These are phyloP conservation scores for Toxicodendron radicans DNA, from an alignment of 345 rosid species.

Conservation along the genomic window DNA sequence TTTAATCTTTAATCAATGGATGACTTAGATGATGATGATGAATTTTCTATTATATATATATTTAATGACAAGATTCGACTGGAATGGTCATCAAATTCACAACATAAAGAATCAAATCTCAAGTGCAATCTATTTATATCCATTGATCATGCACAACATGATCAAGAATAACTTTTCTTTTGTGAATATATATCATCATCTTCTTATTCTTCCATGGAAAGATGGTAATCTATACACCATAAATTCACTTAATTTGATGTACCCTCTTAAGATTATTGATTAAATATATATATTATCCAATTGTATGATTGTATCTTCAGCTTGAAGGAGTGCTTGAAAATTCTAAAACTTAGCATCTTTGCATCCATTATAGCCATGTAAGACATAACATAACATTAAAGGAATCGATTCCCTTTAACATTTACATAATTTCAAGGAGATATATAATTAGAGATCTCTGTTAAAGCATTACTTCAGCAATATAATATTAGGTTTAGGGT, in stretches of 20 bases:
- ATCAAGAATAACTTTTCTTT: neutral
- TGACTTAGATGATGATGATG: neutral
- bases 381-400: neutral
- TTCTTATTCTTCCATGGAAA: too few species aligned
- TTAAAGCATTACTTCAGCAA: too few species aligned
- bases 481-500: too few species aligned
- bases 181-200: too few species aligned
- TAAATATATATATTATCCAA: neutral
- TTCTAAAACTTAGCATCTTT: conserved; percentile 15
- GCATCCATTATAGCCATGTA: conserved; percentile 3
- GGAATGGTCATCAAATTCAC: conserved; percentile 3
- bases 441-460: too few species aligned
- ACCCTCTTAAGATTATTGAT: too few species aligned
- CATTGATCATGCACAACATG: neutral
- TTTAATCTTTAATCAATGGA: neutral
- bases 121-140: neutral
- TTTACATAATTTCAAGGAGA: too few species aligned
- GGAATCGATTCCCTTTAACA: conserved; percentile 16
- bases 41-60: too few species aligned
- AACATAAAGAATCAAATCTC: neutral
- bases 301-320: conserved; percentile 10
- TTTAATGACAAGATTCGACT: too few species aligned
- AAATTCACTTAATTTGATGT: too few species aligned
- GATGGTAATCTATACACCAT: too few species aligned
- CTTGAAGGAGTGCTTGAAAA: neutral